phyloP scores from a whole-genome alignment of 805 yeast genomes.

The Komagataella mondaviorum region DNA sequence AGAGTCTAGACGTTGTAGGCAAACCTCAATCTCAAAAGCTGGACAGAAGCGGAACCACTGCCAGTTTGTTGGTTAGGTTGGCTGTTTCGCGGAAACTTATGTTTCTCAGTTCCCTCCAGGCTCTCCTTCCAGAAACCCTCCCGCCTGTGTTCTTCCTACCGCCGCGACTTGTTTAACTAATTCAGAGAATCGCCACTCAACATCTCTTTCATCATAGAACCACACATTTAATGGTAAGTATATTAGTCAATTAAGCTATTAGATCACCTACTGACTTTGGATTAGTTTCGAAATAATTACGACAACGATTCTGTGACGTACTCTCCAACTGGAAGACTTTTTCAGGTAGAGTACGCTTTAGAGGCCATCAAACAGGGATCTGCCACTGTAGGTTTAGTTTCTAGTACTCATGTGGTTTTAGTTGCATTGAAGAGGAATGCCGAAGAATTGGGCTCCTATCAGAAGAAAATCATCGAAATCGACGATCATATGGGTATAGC shows the following conservation, averaged over 20 bases:
- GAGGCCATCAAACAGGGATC: conserved; percentile 97
- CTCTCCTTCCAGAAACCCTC: neutral
- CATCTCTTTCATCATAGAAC: neutral
- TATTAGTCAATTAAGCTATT: neutral
- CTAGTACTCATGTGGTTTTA: conserved; percentile 76
- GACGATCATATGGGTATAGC: conserved; percentile 94
- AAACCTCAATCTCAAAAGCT: neutral
- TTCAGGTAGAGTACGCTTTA: conserved; percentile 81
- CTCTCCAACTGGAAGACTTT: conserved; percentile 88
- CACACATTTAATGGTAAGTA: neutral
- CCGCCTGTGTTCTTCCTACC: neutral
- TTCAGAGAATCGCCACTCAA: neutral
- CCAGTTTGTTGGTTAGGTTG: neutral
- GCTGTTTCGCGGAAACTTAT: neutral
- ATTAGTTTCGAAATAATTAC: conserved; percentile 88
- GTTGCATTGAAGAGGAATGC: conserved; percentile 94
- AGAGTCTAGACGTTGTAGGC: neutral
- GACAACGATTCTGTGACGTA: conserved; percentile 97
- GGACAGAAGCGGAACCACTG: conserved; percentile 1
- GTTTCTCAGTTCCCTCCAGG: too few relatives aligned
- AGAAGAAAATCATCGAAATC: conserved; percentile 80
- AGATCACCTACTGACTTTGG: neutral
- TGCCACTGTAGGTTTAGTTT: conserved; percentile 89
- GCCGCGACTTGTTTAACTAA: neutral
- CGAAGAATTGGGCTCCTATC: conserved; percentile 94